Percentiles rank a stretch among this genome's conserved stretches.
phyloP scores from a whole-genome alignment of 106 monocot species.

The Phalaenopsis aphrodite region DNA sequence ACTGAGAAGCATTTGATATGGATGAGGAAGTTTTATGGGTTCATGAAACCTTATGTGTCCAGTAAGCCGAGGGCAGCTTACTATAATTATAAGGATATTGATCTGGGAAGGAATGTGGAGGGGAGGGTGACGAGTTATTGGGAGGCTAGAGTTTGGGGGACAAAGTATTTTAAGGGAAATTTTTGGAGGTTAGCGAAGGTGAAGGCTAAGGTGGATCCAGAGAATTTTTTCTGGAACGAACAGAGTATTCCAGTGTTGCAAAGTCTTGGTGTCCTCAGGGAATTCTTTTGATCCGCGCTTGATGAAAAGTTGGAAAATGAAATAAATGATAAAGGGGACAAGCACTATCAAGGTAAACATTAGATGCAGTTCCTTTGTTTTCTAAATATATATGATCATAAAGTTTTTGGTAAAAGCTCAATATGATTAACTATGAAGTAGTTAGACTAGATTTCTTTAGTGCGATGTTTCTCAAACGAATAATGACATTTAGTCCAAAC shows the following conservation, averaged over 20 bases:
- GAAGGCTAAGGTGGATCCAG: conserved; percentile 19
- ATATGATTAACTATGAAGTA: too few relatives aligned
- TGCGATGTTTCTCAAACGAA: too few relatives aligned
- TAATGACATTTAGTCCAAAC: too few relatives aligned
- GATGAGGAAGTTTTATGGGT: conserved; percentile 28
- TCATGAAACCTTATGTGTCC: conserved; percentile 41
- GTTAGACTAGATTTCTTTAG: too few relatives aligned
- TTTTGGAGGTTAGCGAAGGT: conserved; percentile 23
- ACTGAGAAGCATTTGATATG: conserved; percentile 22
- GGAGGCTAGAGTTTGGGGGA: conserved; percentile 32
- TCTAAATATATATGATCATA: too few relatives aligned
- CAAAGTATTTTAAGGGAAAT: conserved; percentile 32
- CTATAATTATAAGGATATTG: conserved; percentile 41
- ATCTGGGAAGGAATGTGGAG: conserved; percentile 23
- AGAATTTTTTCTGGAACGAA: conserved; percentile 23
- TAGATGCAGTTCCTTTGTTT: too few relatives aligned
- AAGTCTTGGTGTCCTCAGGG: background rate
- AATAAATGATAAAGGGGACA: too few relatives aligned
- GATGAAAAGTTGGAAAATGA: too few relatives aligned
- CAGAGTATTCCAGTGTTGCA: conserved; percentile 15
- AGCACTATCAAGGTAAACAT: too few relatives aligned
- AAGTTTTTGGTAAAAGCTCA: too few relatives aligned
- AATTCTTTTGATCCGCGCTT: too few relatives aligned
- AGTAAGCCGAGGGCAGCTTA: conserved; percentile 39
- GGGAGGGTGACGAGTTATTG: conserved; percentile 7